Percentiles rank a stretch among this genome's conserved stretches.
Conservation (phyloP, 345 rosid species). For the Syzygium aqueum region DNA sequence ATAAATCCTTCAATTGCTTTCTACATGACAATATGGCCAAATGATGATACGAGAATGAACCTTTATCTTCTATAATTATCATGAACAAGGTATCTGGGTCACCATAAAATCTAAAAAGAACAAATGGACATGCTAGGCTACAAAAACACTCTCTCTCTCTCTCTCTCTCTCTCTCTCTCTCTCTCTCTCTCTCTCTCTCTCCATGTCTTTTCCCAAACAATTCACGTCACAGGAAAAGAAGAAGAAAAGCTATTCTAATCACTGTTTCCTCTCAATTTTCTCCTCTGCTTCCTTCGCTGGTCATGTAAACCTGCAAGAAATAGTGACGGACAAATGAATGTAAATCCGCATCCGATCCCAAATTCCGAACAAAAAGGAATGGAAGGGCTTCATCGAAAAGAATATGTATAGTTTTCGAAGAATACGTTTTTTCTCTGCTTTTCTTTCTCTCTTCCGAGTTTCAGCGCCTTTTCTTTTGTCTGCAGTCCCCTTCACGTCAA, state of each 20-base stretch:
- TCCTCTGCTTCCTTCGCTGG: conserved; percentile 68
- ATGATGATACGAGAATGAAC: background rate
- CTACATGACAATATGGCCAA: background rate
- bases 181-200: background rate
- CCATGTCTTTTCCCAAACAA: background rate
- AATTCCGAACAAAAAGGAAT: background rate
- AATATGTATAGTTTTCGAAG: background rate
- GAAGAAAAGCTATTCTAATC: background rate
- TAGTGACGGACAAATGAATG: background rate
- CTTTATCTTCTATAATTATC: background rate
- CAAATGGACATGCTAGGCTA: background rate
- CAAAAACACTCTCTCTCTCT: background rate
- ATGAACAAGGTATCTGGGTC: background rate
- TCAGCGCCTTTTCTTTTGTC: conserved; percentile 45
- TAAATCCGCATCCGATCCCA: background rate
- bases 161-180: background rate
- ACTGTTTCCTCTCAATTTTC: conserved; percentile 11
- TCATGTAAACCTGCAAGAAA: conserved; percentile 55
- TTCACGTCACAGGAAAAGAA: background rate
- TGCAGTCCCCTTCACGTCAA: conserved; percentile 47
- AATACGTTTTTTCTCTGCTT: conserved; percentile 74
- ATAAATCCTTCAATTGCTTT: background rate
- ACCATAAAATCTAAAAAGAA: background rate
- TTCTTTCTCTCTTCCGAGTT: conserved; percentile 49
- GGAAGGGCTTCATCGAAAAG: background rate